Conservation (phyloP, 2,329 filamentous ascomycete genomes). For the Aspergillus ibericus region DNA sequence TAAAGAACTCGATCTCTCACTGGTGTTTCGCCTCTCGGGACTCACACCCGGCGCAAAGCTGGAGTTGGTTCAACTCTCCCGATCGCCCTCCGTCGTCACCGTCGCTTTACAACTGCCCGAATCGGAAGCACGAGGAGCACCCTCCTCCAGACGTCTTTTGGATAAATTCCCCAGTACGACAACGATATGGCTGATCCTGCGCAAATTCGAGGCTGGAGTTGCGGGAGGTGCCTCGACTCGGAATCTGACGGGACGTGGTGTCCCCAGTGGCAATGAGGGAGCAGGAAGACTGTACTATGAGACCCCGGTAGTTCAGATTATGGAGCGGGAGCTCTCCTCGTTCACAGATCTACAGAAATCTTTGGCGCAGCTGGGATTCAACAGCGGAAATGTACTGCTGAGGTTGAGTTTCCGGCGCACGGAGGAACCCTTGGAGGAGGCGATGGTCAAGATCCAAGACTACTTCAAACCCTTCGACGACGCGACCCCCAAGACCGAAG, state of each 20-base stretch:
- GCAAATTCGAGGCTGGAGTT: conserved; percentile 80
- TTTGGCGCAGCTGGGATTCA: conserved; percentile 80
- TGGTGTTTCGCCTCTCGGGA: conserved; percentile 79
- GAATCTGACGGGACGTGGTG: conserved; percentile 81
- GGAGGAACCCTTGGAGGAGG: conserved; percentile 76
- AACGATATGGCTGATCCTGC: conserved; percentile 83
- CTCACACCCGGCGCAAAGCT: conserved; percentile 84
- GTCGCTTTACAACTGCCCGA: conserved; percentile 84
- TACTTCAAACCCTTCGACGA: conserved; percentile 63
- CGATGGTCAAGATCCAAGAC: conserved; percentile 75
- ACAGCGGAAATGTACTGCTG: conserved; percentile 77
- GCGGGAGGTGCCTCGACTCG: conserved; percentile 61
- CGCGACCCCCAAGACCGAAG: conserved; percentile 20
- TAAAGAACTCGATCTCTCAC: conserved; percentile 80
- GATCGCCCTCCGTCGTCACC: conserved; percentile 79
- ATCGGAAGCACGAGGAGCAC: conserved; percentile 63
- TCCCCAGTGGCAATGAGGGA: conserved; percentile 60
- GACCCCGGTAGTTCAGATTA: conserved; percentile 77
- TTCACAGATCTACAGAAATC: conserved; percentile 88
- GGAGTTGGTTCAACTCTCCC: conserved; percentile 83
- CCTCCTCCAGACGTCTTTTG: conserved; percentile 64
- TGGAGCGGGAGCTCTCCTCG: conserved; percentile 74
- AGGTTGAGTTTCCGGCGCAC: conserved; percentile 75
- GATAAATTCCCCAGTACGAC: conserved; percentile 88
- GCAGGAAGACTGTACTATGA: conserved; percentile 85